Conservation (phyloP, 345 rosid species). For the Kandelia obovata region DNA sequence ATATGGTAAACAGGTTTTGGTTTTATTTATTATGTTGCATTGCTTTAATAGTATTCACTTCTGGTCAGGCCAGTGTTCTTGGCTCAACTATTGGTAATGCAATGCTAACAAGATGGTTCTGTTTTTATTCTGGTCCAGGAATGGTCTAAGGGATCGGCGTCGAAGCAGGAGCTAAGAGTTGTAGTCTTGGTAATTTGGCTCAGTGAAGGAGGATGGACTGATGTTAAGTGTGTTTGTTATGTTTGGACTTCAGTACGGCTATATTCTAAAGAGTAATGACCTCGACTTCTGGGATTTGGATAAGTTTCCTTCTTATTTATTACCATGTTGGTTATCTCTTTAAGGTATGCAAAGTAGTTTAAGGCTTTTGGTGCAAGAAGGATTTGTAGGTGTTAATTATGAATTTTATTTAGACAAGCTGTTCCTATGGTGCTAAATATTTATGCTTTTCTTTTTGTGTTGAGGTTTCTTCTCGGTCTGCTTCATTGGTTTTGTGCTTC, state of each 20-base stretch:
- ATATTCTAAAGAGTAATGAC: slow-evolving; percentile 54
- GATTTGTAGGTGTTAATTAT: slow-evolving; percentile 28
- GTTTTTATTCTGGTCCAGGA: slow-evolving; percentile 42
- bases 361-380: slow-evolving; percentile 27
- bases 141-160: slow-evolving; percentile 77
- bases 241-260: slow-evolving; percentile 58
- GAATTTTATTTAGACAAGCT: slow-evolving; percentile 31
- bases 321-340: slow-evolving; percentile 44
- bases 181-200: slow-evolving; percentile 20
- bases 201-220: slow-evolving; percentile 23
- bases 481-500: slow-evolving; percentile 86
- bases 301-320: slow-evolving; percentile 60
- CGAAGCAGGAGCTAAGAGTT: slow-evolving; percentile 82
- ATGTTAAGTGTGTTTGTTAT: slow-evolving; percentile 56
- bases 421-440: slow-evolving; percentile 49
- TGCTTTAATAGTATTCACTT: too few species aligned
- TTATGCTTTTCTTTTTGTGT: slow-evolving; percentile 61
- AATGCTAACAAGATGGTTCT: neutral
- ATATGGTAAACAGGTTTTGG: too few species aligned
- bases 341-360: slow-evolving; percentile 35
- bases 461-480: slow-evolving; percentile 92
- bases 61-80: too few species aligned
- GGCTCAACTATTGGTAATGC: neutral
- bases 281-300: slow-evolving; percentile 61
- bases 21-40: too few species aligned